phyloP scores from a whole-genome alignment of 2,329 filamentous ascomycete genomes.

The Penicillium aurantiogriseum region DNA sequence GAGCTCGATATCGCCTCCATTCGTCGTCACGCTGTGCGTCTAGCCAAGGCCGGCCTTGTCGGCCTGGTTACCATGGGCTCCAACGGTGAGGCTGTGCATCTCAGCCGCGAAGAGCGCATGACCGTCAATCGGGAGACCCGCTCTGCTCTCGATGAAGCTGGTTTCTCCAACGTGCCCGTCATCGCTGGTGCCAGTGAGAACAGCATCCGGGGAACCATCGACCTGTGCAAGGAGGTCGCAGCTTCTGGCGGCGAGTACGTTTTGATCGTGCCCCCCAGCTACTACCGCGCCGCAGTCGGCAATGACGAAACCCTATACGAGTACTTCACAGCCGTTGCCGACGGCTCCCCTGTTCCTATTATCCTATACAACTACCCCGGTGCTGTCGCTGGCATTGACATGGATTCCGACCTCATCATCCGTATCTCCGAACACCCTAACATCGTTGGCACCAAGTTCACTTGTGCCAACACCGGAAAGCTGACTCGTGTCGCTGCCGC shows the following conservation, averaged over 20 bases:
- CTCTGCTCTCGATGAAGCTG: conserved; percentile 77
- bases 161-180: conserved; percentile 72
- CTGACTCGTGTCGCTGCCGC: conserved; percentile 76
- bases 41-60: conserved; percentile 73
- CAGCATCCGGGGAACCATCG: conserved; percentile 76
- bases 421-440: conserved; percentile 75
- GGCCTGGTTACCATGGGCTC: conserved; percentile 86
- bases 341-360: conserved; percentile 71
- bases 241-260: conserved; percentile 75
- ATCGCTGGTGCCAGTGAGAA: conserved; percentile 80
- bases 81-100: conserved; percentile 85
- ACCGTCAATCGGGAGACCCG: conserved; percentile 74
- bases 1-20: conserved; percentile 78
- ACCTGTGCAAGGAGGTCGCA: conserved; percentile 65
- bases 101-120: conserved; percentile 73
- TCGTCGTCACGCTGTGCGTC: conserved; percentile 75
- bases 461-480: conserved; percentile 86
- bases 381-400: conserved; percentile 80
- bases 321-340: conserved; percentile 73
- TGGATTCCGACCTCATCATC: conserved; percentile 85
- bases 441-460: conserved; percentile 87
- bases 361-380: conserved; percentile 91
- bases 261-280: conserved; percentile 75
- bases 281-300: conserved; percentile 71
- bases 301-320: conserved; percentile 71